phyloP scores from a whole-genome alignment of 257 asterid genomes.

The Nicotiana tabacum region DNA sequence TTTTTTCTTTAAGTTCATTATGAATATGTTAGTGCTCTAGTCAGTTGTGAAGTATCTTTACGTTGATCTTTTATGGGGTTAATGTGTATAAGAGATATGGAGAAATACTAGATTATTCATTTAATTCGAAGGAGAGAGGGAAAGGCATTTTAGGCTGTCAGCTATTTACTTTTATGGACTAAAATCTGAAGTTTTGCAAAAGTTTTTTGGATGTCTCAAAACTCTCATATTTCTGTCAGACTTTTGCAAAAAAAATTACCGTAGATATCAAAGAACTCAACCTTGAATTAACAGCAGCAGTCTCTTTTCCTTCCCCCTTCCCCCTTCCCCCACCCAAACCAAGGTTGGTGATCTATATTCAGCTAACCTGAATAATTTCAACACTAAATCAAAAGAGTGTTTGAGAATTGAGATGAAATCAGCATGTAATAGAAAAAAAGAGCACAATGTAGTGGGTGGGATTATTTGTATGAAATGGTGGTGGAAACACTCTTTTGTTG shows the following conservation, averaged over 20 bases:
- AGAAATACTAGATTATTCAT: neutral
- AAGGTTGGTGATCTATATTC: neutral
- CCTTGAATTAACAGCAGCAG: neutral
- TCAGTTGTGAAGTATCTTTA: neutral
- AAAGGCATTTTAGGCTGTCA: neutral
- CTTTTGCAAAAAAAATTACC: neutral
- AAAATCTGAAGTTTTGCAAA: neutral
- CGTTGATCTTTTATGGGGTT: neutral
- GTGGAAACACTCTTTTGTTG: neutral
- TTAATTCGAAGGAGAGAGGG: neutral
- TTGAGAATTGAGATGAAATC: neutral
- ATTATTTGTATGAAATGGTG: neutral
- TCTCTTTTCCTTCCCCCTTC: neutral
- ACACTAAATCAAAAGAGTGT: neutral
- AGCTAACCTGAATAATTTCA: neutral
- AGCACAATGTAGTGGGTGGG: neutral
- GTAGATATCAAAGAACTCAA: neutral
- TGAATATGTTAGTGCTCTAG: neutral
- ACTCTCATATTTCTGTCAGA: neutral
- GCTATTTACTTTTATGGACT: neutral
- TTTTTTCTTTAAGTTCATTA: neutral
- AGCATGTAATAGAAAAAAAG: neutral
- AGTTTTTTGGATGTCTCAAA: neutral
- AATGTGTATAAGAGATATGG: neutral
- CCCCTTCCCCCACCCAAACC: neutral